Percentiles rank a stretch among this genome's conserved stretches.
phyloP scores from a whole-genome alignment of 176 grass and related monocot species.

The Rhipidocladum racemiflorum region DNA sequence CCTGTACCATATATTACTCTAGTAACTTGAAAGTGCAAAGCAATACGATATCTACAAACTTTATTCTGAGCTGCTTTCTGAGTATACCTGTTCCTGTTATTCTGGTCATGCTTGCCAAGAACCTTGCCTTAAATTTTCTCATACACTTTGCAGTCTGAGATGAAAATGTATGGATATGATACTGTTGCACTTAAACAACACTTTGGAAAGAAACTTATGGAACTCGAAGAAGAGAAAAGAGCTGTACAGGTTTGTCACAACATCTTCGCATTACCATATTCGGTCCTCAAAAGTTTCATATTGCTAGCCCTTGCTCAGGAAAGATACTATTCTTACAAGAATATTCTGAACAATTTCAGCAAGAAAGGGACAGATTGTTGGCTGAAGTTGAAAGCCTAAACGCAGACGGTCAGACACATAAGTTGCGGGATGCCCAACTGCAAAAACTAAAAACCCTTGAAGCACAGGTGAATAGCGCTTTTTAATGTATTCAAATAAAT shows the following conservation, averaged over 20 bases:
- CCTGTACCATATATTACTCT: not conserved
- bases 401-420: slow-evolving; percentile 85
- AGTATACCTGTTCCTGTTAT: not conserved
- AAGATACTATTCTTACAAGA: slow-evolving; percentile 26
- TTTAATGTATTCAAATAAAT: slow-evolving; percentile 14
- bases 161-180: slow-evolving; percentile 94
- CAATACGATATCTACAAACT: not conserved
- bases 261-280: slow-evolving; percentile 19
- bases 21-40: not conserved
- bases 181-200: slow-evolving; percentile 91
- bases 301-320: slow-evolving; percentile 13
- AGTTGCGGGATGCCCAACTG: slow-evolving; percentile 78
- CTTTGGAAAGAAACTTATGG: slow-evolving; percentile 92
- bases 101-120: slow-evolving; percentile 6
- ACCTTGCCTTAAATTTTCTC: slow-evolving; percentile 8
- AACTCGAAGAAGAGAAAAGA: slow-evolving; percentile 95
- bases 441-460: slow-evolving; percentile 95
- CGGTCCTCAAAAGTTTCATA: not conserved
- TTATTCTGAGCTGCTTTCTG: not conserved
- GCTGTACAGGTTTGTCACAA: slow-evolving; percentile 70
- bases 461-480: slow-evolving; percentile 60
- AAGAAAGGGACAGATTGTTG: slow-evolving; percentile 92
- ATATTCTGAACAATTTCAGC: slow-evolving; percentile 58
- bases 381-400: slow-evolving; percentile 94
- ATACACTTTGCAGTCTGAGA: slow-evolving; percentile 73